Percentiles rank a stretch among this genome's conserved stretches.
Evolutionary conservation across 345 rosid species (phyloP).

Genomic region (Combretum micranthum): DNA sequence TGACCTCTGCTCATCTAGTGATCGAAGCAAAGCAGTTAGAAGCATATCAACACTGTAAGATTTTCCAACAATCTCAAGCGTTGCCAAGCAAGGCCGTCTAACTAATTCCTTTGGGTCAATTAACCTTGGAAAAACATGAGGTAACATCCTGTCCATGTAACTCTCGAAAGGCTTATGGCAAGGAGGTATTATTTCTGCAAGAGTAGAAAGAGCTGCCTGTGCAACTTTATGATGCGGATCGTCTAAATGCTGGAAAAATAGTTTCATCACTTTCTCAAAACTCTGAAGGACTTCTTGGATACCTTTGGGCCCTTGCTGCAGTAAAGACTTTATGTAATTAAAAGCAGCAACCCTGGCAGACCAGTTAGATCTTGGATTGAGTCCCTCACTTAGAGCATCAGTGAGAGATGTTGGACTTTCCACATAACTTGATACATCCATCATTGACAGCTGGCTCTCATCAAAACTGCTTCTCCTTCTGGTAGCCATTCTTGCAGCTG

Average conservation of each 20-base stretch:
- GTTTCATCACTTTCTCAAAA: slow-evolving; percentile 97
- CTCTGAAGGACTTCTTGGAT: slow-evolving; percentile 88
- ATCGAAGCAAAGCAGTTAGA: slow-evolving; percentile 90
- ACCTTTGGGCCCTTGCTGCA: slow-evolving; percentile 93
- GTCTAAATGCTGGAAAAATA: slow-evolving; percentile 93
- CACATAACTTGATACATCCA: slow-evolving; percentile 63
- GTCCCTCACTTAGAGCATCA: slow-evolving; percentile 89
- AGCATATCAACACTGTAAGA: slow-evolving; percentile 85
- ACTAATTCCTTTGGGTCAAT: slow-evolving; percentile 98
- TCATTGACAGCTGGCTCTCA: slow-evolving; percentile 75
- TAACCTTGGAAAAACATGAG: slow-evolving; percentile 92
- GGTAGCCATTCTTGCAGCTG: slow-evolving; percentile 67
- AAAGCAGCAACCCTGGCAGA: slow-evolving; percentile 95
- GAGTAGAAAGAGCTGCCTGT: slow-evolving; percentile 95
- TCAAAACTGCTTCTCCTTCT: slow-evolving; percentile 82
- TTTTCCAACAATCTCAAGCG: slow-evolving; percentile 86
- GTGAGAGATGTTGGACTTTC: slow-evolving; percentile 84
- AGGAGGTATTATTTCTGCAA: slow-evolving; percentile 89
- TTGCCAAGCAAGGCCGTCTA: slow-evolving; percentile 81
- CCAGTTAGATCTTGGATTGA: slow-evolving; percentile 92
- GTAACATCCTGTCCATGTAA: slow-evolving; percentile 93
- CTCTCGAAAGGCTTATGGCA: slow-evolving; percentile 98
- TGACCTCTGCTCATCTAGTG: slow-evolving; percentile 95
- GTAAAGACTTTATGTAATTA: slow-evolving; percentile 70
- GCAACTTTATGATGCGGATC: slow-evolving; percentile 99